A percentile compares a stretch with the other conserved stretches of the same genome.
phyloP scores from a whole-genome alignment of 192 early-diverging fungal genomes.

The Linnemannia elongata region DNA sequence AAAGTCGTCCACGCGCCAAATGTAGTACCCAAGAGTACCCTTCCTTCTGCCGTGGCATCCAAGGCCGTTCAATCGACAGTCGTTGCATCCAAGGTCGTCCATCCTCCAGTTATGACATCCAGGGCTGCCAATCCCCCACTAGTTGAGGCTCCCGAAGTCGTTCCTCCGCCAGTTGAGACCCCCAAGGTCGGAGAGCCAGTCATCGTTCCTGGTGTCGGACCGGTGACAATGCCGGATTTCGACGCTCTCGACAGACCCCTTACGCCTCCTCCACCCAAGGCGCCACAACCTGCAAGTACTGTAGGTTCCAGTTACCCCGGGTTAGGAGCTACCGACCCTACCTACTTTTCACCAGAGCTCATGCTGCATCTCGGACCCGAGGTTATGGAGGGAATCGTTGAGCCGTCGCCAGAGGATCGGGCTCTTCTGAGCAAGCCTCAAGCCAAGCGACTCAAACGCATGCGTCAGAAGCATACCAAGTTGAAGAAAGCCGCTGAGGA shows the following conservation, averaged over 20 bases:
- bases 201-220: background rate
- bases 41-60: background rate
- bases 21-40: background rate
- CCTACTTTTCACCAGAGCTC: background rate
- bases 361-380: conserved; percentile 1
- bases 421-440: background rate
- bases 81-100: background rate
- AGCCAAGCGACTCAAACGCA: background rate
- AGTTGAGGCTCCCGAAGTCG: background rate
- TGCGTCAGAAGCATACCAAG: conserved; percentile 1
- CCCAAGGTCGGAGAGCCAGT: background rate
- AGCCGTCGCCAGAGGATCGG: background rate
- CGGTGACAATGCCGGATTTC: background rate
- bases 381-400: background rate
- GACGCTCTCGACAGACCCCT: background rate
- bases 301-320: background rate
- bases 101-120: background rate
- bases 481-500: background rate
- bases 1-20: background rate
- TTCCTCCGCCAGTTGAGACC: background rate
- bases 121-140: background rate
- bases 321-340: background rate
- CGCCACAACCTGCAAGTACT: background rate
- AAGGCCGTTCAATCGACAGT: too few relatives aligned
- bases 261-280: background rate